These are phyloP conservation scores for Rhodamnia rubescens DNA, from an alignment of 345 rosid species.

Conservation along the genomic window DNA sequence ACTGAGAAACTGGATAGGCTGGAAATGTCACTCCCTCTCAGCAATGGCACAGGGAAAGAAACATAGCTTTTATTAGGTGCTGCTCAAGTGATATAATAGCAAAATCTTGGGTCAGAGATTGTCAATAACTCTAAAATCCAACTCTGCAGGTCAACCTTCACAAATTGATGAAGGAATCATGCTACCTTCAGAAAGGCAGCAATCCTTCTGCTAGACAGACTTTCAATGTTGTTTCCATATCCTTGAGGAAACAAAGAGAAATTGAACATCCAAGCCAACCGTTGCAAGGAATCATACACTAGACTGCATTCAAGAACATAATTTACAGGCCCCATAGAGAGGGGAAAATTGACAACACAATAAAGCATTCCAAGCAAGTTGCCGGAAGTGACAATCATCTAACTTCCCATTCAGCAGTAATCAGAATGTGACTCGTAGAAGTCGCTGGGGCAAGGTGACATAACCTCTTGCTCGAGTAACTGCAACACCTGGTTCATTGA, in stretches of 20 bases:
- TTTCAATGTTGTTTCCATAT: background rate
- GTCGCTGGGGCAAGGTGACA: constrained; percentile 88
- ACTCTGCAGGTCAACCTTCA: background rate
- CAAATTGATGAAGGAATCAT: background rate
- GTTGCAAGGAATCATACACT: background rate
- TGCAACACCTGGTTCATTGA: constrained; percentile 81
- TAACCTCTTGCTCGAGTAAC: constrained; percentile 84
- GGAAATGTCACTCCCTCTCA: background rate
- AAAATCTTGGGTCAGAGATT: no score
- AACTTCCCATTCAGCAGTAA: constrained; percentile 17
- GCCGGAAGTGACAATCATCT: background rate
- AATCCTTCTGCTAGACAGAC: background rate
- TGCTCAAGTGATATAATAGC: background rate
- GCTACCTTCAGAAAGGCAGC: background rate
- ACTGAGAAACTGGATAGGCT: background rate
- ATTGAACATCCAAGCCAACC: background rate
- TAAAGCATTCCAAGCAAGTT: background rate
- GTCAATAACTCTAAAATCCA: background rate
- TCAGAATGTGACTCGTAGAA: constrained; percentile 86
- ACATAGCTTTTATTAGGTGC: background rate
- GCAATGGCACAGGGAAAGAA: background rate
- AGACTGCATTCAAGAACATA: background rate
- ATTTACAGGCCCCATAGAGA: constrained; percentile 11
- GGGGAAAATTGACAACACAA: background rate
- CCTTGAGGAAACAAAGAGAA: background rate